A percentile compares a stretch with the other conserved stretches of the same genome.
These are phyloP conservation scores for Casaregolazyma suthepensis DNA, from an alignment of 1,139 yeast species.

Conservation along the genomic window DNA sequence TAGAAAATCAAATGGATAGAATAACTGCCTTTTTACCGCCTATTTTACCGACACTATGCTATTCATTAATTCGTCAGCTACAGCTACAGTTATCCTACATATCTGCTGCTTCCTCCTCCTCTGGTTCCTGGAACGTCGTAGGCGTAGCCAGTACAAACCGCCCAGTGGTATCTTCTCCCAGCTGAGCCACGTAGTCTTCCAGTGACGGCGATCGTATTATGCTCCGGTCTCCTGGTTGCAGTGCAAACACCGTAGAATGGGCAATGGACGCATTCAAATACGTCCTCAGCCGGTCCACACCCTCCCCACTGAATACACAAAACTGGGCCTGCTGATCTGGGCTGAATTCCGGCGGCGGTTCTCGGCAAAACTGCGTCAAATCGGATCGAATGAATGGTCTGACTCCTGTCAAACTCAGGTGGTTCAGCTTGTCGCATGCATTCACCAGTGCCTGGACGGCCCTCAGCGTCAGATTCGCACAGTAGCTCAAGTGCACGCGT, in stretches of 20 bases:
- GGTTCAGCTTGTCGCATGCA: slow-evolving; percentile 82
- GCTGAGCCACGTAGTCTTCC: background rate
- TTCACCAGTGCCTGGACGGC: slow-evolving; percentile 51
- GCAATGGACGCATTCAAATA: slow-evolving; percentile 39
- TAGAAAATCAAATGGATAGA: too few relatives aligned
- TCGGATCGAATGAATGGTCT: slow-evolving; percentile 81
- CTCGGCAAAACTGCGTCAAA: slow-evolving; percentile 80
- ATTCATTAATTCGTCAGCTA: background rate
- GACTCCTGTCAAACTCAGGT: slow-evolving; percentile 87
- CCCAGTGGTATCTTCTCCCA: background rate
- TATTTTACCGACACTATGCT: background rate
- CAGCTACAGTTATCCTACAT: background rate
- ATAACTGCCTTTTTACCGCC: too few relatives aligned
- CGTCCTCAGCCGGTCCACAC: slow-evolving; percentile 67
- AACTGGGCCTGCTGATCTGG: slow-evolving; percentile 80
- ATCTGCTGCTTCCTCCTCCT: background rate
- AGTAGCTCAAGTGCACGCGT: slow-evolving; percentile 88
- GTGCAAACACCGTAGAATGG: background rate
- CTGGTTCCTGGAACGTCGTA: background rate
- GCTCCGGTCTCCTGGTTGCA: slow-evolving; percentile 1
- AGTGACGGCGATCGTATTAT: background rate
- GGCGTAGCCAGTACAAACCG: background rate
- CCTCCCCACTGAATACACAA: slow-evolving; percentile 91
- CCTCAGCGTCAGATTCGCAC: slow-evolving; percentile 59
- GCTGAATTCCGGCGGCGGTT: slow-evolving; percentile 92